A percentile compares a stretch with the other conserved stretches of the same genome.
These are phyloP conservation scores for Boletus tomentosulus DNA, from an alignment of 768 basidiomycete species.

Conservation along the genomic window DNA sequence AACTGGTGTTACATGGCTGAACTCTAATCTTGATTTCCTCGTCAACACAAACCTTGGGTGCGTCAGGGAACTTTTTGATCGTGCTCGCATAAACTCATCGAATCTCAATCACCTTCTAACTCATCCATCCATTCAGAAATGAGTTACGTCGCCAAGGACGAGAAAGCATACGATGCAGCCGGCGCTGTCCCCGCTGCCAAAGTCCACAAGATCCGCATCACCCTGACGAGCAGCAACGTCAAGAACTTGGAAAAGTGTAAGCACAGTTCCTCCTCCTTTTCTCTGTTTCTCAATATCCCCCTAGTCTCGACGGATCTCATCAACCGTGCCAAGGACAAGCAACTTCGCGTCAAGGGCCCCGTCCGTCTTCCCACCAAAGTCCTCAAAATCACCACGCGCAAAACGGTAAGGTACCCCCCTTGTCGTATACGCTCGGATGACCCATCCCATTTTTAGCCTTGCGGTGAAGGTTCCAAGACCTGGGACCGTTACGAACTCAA, in stretches of 20 bases:
- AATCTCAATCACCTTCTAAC: conserved; percentile 74
- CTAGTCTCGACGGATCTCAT: conserved; percentile 94
- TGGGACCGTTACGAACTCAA: conserved; percentile 99
- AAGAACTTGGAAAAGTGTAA: conserved; percentile 97
- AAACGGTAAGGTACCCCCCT: conserved; percentile 66
- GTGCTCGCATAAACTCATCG: neutral
- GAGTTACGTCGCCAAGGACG: conserved; percentile 99
- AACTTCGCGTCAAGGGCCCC: conserved; percentile 98
- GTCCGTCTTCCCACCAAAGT: conserved; percentile 99
- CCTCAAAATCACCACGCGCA: conserved; percentile 98
- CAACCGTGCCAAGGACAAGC: conserved; percentile 99
- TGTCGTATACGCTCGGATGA: neutral
- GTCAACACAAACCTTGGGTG: conserved; percentile 31
- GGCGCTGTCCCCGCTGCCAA: conserved; percentile 86
- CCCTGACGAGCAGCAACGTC: conserved; percentile 96
- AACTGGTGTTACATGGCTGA: conserved; percentile 8
- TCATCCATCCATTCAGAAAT: conserved; percentile 55
- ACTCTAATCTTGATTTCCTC: conserved; percentile 32
- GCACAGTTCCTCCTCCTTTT: conserved; percentile 15
- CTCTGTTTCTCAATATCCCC: neutral
- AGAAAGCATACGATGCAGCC: conserved; percentile 95
- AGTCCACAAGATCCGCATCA: conserved; percentile 99
- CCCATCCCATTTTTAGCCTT: conserved; percentile 56
- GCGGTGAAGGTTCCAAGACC: conserved; percentile 99
- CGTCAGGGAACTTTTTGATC: neutral